Conservation (phyloP, 2,329 filamentous ascomycete genomes). For the Beauveria rudraprayagi region DNA sequence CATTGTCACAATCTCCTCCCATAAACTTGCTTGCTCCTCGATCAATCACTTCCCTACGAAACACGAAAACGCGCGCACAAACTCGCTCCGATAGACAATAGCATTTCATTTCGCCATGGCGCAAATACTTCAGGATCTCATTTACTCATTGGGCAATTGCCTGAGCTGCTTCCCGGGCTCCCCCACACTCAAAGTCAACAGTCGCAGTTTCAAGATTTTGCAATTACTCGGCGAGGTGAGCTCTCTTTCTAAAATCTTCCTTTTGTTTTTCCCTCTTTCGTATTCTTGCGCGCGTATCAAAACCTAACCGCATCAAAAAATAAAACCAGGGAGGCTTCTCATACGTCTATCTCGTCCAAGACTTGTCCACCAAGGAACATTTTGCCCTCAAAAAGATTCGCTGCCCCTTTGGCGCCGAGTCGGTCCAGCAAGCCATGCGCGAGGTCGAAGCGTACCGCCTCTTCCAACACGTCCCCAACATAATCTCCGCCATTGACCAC, state of each 20-base stretch:
- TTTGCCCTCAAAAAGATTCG: constrained; percentile 98
- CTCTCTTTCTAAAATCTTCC: too few species aligned
- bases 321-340: constrained; percentile 83
- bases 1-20: too few species aligned
- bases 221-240: constrained; percentile 82
- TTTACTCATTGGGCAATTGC: constrained; percentile 91
- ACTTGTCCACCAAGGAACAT: constrained; percentile 71
- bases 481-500: constrained; percentile 82
- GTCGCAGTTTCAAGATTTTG: constrained; percentile 88
- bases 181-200: constrained; percentile 92
- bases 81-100: too few species aligned
- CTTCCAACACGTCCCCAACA: constrained; percentile 74
- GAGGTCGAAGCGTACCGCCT: constrained; percentile 95
- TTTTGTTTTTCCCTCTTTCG: too few species aligned
- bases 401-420: constrained; percentile 95
- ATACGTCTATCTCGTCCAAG: constrained; percentile 97
- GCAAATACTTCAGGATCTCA: constrained; percentile 76
- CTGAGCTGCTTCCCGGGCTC: constrained; percentile 94
- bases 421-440: constrained; percentile 86
- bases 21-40: too few species aligned
- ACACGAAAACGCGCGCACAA: too few species aligned
- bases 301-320: neutral
- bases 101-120: constrained; percentile 46
- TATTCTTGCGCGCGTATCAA: too few species aligned
- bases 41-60: too few species aligned